Evolutionary conservation across 352 stramenopile species (phyloP).

Genomic region (Bremia lactucae): DNA sequence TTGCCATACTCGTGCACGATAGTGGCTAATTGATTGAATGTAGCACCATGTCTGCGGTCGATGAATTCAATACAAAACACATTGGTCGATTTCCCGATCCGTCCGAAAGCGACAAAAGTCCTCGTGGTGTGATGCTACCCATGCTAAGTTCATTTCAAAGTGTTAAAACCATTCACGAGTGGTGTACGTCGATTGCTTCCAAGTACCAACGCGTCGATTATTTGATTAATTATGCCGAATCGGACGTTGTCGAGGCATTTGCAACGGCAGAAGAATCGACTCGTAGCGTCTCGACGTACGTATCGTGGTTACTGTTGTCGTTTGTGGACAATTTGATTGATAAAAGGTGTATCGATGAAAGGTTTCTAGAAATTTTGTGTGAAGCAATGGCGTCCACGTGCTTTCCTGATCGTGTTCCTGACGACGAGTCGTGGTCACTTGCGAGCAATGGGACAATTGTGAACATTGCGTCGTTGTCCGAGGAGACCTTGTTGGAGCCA

Average conservation of each 20-base stretch:
- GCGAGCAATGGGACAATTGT: slow-evolving; percentile 17
- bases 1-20: not conserved
- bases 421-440: slow-evolving; percentile 9
- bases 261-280: not conserved
- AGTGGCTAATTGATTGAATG: not conserved
- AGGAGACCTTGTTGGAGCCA: slow-evolving; percentile 19
- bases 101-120: slow-evolving; percentile 20
- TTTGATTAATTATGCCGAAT: slow-evolving; percentile 48
- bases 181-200: slow-evolving; percentile 36
- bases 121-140: slow-evolving; percentile 44
- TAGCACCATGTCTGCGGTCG: slow-evolving; percentile 31
- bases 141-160: slow-evolving; percentile 40
- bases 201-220: slow-evolving; percentile 61
- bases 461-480: slow-evolving; percentile 10
- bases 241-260: slow-evolving; percentile 12
- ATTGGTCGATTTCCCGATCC: slow-evolving; percentile 37
- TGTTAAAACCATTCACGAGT: slow-evolving; percentile 40
- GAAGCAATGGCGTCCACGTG: slow-evolving; percentile 20
- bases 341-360: not conserved
- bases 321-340: slow-evolving; percentile 10
- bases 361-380: slow-evolving; percentile 16
- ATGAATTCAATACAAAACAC: slow-evolving; percentile 46
- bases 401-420: slow-evolving; percentile 8
- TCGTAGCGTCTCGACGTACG: slow-evolving; percentile 1
- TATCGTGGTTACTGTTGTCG: slow-evolving; percentile 6